phyloP scores from a whole-genome alignment of 78 protist species.

The Dictyostelium purpureum region DNA sequence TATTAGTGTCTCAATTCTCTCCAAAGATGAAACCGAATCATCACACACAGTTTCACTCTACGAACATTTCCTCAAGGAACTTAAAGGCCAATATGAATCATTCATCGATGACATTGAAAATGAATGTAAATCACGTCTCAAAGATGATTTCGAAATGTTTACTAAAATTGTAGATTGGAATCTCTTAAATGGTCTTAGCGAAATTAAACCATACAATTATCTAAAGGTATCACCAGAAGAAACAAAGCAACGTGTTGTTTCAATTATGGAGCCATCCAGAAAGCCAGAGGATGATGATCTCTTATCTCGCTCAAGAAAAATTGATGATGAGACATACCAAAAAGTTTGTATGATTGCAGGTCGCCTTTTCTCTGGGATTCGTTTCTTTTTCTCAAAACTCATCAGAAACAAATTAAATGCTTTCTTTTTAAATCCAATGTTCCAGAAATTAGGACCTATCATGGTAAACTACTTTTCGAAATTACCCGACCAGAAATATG shows the following conservation, averaged over 20 bases:
- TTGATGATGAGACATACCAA: conserved; percentile 62
- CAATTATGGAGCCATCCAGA: conserved; percentile 65
- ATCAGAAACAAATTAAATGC: conserved; percentile 87
- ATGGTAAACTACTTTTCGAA: conserved; percentile 71
- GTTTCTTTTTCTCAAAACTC: conserved; percentile 78
- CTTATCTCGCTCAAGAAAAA: conserved; percentile 16
- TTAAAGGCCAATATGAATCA: conserved; percentile 12
- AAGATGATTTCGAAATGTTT: conserved; percentile 86
- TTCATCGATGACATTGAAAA: conserved; percentile 74
- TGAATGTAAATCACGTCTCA: conserved; percentile 41
- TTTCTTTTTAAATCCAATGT: conserved; percentile 88
- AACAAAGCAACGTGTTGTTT: conserved; percentile 78
- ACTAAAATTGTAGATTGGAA: conserved; percentile 89
- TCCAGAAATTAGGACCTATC: conserved; percentile 46
- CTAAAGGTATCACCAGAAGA: conserved; percentile 77
- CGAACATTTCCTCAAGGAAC: conserved; percentile 45
- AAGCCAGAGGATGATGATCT: not conserved
- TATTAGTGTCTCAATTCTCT: conserved; percentile 50
- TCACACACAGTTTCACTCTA: conserved; percentile 52
- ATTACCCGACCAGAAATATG: conserved; percentile 61
- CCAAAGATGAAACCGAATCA: conserved; percentile 34
- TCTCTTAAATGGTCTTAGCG: conserved; percentile 23
- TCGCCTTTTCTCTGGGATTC: conserved; percentile 81
- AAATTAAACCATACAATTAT: conserved; percentile 70
- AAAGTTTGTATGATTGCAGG: conserved; percentile 74